phyloP scores from a whole-genome alignment of 805 yeast genomes.

The Saccharomycopsis amapae region DNA sequence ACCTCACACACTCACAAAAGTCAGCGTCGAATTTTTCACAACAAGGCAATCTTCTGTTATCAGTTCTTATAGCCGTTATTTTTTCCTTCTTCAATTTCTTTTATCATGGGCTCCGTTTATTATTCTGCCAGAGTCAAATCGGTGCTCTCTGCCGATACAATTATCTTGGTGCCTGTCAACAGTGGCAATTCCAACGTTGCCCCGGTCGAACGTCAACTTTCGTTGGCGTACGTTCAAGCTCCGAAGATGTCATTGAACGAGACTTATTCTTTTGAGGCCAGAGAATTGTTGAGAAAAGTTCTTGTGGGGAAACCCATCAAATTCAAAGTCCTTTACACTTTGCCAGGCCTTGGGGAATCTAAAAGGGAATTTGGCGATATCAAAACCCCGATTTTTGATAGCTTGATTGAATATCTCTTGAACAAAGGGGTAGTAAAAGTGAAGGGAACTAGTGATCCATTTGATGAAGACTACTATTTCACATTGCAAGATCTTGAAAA shows the following conservation, averaged over 20 bases:
- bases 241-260: slow-evolving; percentile 43
- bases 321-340: slow-evolving; percentile 50
- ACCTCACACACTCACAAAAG: too few species aligned
- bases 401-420: slow-evolving; percentile 50
- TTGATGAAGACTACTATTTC: slow-evolving; percentile 36
- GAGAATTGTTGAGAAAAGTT: slow-evolving; percentile 55
- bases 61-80: background rate
- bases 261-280: slow-evolving; percentile 45
- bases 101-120: slow-evolving; percentile 6
- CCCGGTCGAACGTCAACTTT: slow-evolving; percentile 52
- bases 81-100: background rate
- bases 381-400: slow-evolving; percentile 52
- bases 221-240: slow-evolving; percentile 59
- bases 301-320: slow-evolving; percentile 57
- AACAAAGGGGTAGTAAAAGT: slow-evolving; percentile 56
- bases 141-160: slow-evolving; percentile 64
- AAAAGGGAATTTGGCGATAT: slow-evolving; percentile 70
- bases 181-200: slow-evolving; percentile 29
- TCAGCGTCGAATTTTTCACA: too few species aligned
- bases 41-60: background rate
- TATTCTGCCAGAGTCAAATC: slow-evolving; percentile 57
- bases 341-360: slow-evolving; percentile 30
- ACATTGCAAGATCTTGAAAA: slow-evolving; percentile 37
- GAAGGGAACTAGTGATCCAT: slow-evolving; percentile 44
- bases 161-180: slow-evolving; percentile 49